Conservation (phyloP, 164 flowering plant genomes). For the Kalanchoe fedtschenkoi region DNA sequence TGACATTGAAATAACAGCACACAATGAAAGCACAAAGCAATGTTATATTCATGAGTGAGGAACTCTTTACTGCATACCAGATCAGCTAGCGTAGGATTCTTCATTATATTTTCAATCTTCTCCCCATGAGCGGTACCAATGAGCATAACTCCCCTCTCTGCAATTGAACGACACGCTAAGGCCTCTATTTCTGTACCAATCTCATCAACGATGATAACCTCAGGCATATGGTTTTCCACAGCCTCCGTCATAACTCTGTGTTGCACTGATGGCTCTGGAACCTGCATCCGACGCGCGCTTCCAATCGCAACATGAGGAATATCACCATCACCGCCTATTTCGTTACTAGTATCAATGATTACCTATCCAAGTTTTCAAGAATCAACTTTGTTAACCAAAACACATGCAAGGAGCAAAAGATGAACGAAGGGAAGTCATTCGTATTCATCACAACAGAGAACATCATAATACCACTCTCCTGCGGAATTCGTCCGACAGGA, state of each 20-base stretch:
- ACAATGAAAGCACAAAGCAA: not conserved
- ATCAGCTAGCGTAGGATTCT: constrained; percentile 49
- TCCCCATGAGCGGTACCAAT: constrained; percentile 73
- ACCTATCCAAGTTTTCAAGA: constrained; percentile 29
- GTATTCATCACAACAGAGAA: not conserved
- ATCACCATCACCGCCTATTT: constrained; percentile 74
- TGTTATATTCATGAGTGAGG: not conserved
- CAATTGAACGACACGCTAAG: constrained; percentile 62
- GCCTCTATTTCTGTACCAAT: constrained; percentile 70
- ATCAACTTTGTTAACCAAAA: not conserved
- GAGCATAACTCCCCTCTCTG: constrained; percentile 76
- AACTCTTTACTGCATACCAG: constrained; percentile 31
- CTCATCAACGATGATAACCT: constrained; percentile 73
- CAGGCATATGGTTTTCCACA: constrained; percentile 78
- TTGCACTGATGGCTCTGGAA: constrained; percentile 57
- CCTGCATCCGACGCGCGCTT: constrained; percentile 66
- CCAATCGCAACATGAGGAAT: constrained; percentile 70
- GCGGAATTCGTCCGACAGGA: constrained; percentile 52
- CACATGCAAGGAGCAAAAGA: not conserved
- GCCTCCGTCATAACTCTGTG: constrained; percentile 72
- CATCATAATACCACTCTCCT: constrained; percentile 57
- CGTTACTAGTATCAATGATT: constrained; percentile 72
- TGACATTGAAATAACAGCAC: not conserved
- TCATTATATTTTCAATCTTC: constrained; percentile 45
- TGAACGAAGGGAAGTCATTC: not conserved